These are phyloP conservation scores for Diaporthe capsici DNA, from an alignment of 2,329 filamentous ascomycete species.

Conservation along the genomic window DNA sequence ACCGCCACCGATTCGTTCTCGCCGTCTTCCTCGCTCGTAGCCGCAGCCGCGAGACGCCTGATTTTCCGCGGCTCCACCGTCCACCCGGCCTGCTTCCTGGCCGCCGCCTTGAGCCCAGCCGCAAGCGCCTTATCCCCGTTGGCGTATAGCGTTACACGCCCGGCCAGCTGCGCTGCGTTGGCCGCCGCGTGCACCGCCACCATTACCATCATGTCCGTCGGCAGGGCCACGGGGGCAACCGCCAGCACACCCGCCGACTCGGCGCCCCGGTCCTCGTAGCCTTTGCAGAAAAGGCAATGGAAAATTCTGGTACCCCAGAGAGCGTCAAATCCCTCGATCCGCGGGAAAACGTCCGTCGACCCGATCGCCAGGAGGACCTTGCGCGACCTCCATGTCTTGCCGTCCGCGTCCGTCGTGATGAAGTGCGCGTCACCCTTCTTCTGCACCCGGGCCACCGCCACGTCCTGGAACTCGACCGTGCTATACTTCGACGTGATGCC, in stretches of 20 bases:
- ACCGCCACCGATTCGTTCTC: not conserved
- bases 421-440: constrained; percentile 52
- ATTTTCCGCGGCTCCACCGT: constrained; percentile 28
- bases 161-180: constrained; percentile 24
- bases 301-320: constrained; percentile 66
- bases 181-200: constrained; percentile 13
- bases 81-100: constrained; percentile 19
- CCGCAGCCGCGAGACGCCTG: not conserved
- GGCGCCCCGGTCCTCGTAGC: constrained; percentile 68
- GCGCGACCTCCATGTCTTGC: constrained; percentile 59
- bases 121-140: constrained; percentile 29
- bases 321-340: constrained; percentile 66
- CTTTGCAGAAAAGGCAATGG: constrained; percentile 73
- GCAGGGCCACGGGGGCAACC: constrained; percentile 45
- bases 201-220: constrained; percentile 8
- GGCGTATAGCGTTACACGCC: constrained; percentile 26
- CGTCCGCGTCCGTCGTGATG: constrained; percentile 56
- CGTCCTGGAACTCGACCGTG: constrained; percentile 51
- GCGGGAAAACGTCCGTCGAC: constrained; percentile 62
- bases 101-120: constrained; percentile 2
- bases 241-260: constrained; percentile 63
- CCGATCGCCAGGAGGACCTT: constrained; percentile 71
- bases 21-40: not conserved
- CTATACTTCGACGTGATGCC: constrained; percentile 53
- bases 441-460: constrained; percentile 46